Evolutionary conservation across 176 grass and related monocot species (phyloP).

Genomic region (Carex parvula): DNA sequence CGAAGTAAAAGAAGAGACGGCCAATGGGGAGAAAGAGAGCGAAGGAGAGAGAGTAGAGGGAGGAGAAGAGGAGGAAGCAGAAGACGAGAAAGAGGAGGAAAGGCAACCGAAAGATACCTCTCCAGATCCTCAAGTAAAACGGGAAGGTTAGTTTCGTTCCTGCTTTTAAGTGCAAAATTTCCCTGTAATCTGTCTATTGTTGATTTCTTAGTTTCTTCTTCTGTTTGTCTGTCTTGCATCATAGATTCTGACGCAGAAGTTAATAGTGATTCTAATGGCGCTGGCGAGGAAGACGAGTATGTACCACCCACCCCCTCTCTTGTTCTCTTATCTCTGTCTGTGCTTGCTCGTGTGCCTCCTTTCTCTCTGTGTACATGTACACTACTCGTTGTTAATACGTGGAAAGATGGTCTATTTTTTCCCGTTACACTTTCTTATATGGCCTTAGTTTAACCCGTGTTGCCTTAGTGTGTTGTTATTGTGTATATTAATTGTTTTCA

Average conservation of each 20-base stretch:
- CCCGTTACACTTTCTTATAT: neutral
- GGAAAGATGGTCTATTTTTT: neutral
- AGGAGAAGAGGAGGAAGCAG: constrained; percentile 21
- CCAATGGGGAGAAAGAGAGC: constrained; percentile 17
- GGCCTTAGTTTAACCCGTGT: neutral
- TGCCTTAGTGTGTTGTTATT: neutral
- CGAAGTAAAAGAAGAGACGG: neutral
- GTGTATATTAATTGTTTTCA: neutral
- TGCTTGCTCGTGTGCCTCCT: neutral
- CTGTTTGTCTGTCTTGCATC: neutral
- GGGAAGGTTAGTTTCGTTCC: neutral
- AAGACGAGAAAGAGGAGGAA: no score
- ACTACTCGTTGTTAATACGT: neutral
- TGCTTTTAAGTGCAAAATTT: constrained; percentile 15
- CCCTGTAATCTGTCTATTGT: neutral
- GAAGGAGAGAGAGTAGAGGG: constrained; percentile 4
- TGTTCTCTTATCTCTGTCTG: neutral
- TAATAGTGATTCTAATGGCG: constrained; percentile 5
- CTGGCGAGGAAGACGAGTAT: constrained; percentile 20
- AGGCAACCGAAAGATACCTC: neutral
- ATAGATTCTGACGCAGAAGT: constrained; percentile 24
- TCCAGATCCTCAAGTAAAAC: constrained; percentile 16
- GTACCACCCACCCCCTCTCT: neutral
- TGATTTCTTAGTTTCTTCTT: neutral
- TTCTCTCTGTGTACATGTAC: neutral